phyloP scores from a whole-genome alignment of 2,329 filamentous ascomycete species.

The Emydomyces testavorans region DNA sequence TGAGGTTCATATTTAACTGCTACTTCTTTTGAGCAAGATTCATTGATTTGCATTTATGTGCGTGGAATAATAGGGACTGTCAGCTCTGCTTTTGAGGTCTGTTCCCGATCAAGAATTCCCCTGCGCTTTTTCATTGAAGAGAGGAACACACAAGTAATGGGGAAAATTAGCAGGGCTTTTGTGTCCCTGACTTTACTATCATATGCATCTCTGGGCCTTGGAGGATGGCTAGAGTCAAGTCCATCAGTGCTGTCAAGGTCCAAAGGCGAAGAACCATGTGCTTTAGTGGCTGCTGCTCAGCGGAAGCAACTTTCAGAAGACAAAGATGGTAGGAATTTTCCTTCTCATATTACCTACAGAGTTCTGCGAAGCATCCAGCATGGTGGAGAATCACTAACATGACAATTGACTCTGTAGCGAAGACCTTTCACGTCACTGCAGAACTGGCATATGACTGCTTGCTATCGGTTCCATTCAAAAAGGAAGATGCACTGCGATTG shows the following conservation, averaged over 20 bases:
- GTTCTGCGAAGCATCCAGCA: not conserved
- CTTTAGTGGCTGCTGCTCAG: slow-evolving; percentile 5
- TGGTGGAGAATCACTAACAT: not conserved
- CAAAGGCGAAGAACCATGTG: slow-evolving; percentile 10
- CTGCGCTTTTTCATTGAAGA: not conserved
- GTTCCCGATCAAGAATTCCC: not conserved
- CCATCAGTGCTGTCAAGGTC: not conserved
- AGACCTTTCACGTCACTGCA: slow-evolving; percentile 11
- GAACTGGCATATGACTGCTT: slow-evolving; percentile 19
- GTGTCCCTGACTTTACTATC: not conserved
- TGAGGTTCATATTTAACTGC: no score
- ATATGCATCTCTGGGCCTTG: not conserved
- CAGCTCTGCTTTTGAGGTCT: not conserved
- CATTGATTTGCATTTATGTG: no score
- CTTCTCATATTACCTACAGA: not conserved
- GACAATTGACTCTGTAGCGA: not conserved
- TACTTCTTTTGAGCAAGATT: no score
- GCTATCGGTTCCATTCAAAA: slow-evolving; percentile 18
- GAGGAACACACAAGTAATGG: not conserved
- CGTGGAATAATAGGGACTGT: no score
- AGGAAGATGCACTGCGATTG: slow-evolving; percentile 17
- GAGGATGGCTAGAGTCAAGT: not conserved
- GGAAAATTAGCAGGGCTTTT: not conserved
- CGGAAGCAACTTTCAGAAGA: not conserved
- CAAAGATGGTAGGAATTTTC: not conserved